These are phyloP conservation scores for Pinguiococcus pyrenoidosus DNA, from an alignment of 108 stramenopile species.

Conservation along the genomic window DNA sequence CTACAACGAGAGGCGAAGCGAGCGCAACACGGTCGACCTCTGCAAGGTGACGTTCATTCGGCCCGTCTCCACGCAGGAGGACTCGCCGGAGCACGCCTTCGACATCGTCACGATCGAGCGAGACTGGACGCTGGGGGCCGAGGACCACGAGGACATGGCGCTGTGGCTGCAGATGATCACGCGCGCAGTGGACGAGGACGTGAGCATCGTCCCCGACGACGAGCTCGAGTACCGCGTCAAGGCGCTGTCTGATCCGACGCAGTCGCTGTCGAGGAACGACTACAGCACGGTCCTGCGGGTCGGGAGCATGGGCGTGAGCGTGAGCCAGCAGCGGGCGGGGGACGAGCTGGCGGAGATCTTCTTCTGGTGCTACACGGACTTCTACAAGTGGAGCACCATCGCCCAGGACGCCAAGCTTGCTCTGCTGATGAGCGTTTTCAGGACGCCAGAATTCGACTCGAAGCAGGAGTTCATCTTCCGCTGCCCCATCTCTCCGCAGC, in stretches of 20 bases:
- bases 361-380: constrained; percentile 46
- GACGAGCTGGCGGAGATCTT: constrained; percentile 1
- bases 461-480: constrained; percentile 28
- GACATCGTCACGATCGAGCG: constrained; percentile 37
- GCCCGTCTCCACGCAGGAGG: constrained; percentile 19
- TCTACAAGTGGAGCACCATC: constrained; percentile 40
- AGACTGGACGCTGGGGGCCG: constrained; percentile 39
- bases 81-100: constrained; percentile 30
- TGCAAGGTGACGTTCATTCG: constrained; percentile 36
- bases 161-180: constrained; percentile 32
- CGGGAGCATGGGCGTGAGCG: constrained; percentile 26
- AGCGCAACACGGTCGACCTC: constrained; percentile 39
- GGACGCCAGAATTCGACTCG: constrained; percentile 11
- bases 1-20: constrained; percentile 12
- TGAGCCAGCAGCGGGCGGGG: constrained; percentile 1
- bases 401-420: constrained; percentile 6
- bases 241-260: constrained; percentile 2
- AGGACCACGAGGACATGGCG: constrained; percentile 16
- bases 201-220: constrained; percentile 36
- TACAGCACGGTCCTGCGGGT: constrained; percentile 18
- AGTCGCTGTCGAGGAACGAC: constrained; percentile 9
- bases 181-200: constrained; percentile 33
- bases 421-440: constrained; percentile 33
- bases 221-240: constrained; percentile 28
- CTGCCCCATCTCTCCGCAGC: not conserved